Evolutionary conservation across 208 protist genomes (phyloP).

Genomic region (Strigomonas culicis): DNA sequence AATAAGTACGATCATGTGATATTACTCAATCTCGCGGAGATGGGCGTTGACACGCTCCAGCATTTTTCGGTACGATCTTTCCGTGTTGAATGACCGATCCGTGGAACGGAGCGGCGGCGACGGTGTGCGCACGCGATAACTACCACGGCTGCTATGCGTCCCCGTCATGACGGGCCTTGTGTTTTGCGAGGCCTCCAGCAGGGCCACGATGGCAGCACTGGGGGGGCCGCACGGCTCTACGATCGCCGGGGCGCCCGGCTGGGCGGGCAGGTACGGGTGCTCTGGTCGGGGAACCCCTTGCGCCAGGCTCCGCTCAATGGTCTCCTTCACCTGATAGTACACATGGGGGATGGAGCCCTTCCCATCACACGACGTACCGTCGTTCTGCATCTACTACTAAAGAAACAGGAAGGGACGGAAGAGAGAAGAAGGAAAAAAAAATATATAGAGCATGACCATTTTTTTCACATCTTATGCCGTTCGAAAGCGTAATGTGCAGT

Average conservation of each 20-base stretch:
- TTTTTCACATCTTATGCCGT: not conserved
- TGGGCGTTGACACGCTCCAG: not conserved
- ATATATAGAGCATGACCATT: not conserved
- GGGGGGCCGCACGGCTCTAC: too few species aligned
- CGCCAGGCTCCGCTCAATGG: too few species aligned
- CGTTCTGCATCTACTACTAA: not conserved
- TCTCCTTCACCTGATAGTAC: not conserved
- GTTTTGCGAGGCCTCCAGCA: not conserved
- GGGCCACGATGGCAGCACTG: too few species aligned
- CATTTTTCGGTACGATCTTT: not conserved
- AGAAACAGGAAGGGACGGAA: not conserved
- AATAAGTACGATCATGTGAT: too few species aligned
- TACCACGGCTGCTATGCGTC: not conserved
- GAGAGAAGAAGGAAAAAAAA: slow-evolving; percentile 9
- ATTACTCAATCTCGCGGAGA: not conserved
- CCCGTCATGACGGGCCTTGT: not conserved
- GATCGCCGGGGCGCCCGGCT: too few species aligned
- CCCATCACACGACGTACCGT: too few species aligned
- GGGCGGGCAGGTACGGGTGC: too few species aligned
- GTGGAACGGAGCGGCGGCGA: not conserved
- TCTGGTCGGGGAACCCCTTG: too few species aligned
- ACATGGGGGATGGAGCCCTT: not conserved
- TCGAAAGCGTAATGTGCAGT: too few species aligned
- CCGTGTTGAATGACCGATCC: not conserved
- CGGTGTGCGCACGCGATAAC: not conserved